Conservation (phyloP, 2,329 filamentous ascomycete genomes). For the Talaromyces sp. region DNA sequence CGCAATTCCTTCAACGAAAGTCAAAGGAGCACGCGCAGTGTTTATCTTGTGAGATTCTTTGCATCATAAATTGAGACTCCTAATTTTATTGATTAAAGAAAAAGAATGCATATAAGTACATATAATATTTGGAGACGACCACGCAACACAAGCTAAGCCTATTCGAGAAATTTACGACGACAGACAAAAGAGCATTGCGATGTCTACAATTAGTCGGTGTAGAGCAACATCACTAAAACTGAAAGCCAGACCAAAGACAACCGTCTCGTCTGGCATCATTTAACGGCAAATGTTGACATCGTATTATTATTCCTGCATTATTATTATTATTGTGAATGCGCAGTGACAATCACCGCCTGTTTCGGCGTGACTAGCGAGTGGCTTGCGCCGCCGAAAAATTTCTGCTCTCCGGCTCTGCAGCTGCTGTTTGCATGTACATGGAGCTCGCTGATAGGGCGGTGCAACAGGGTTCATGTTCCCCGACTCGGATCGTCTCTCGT, state of each 20-base stretch:
- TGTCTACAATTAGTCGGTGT: neutral
- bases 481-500: neutral
- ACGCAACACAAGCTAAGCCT: neutral
- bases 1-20: neutral
- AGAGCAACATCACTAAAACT: neutral
- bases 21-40: no score
- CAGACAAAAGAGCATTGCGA: neutral
- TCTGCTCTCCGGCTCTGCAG: neutral
- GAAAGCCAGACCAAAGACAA: neutral
- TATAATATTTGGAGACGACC: neutral
- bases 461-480: neutral
- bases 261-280: no score
- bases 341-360: neutral
- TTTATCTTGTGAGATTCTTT: no score
- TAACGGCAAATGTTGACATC: neutral
- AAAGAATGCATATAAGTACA: neutral
- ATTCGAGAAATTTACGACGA: neutral
- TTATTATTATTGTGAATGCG: no score
- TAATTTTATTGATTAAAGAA: neutral
- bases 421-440: conserved; percentile 12
- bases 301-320: neutral
- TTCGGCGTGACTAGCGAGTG: neutral
- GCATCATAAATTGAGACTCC: neutral
- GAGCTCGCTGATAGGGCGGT: neutral
- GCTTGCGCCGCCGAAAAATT: neutral